phyloP scores from a whole-genome alignment of 2,329 filamentous ascomycete species.

The Curvularia eragrostidis region DNA sequence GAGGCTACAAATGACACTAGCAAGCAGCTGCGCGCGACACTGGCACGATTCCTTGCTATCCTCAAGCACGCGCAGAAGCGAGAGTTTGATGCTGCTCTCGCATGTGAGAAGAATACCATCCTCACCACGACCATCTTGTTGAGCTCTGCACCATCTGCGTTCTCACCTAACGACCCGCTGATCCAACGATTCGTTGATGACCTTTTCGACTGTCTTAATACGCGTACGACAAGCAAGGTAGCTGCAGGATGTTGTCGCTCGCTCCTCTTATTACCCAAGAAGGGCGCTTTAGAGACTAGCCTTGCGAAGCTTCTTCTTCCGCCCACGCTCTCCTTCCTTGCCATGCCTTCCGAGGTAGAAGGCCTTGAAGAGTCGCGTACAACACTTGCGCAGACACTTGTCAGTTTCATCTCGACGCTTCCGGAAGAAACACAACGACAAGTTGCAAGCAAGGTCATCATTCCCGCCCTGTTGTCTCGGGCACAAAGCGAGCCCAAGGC shows the following conservation, averaged over 20 bases:
- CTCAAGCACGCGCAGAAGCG: slow-evolving; percentile 77
- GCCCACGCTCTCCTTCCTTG: slow-evolving; percentile 76
- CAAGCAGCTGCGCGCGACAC: slow-evolving; percentile 78
- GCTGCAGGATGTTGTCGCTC: slow-evolving; percentile 89
- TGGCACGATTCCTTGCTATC: slow-evolving; percentile 82
- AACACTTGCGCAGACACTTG: slow-evolving; percentile 76
- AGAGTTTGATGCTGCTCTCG: slow-evolving; percentile 76
- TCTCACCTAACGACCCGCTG: slow-evolving; percentile 77
- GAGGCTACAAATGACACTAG: slow-evolving; percentile 60
- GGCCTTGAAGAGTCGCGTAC: slow-evolving; percentile 79
- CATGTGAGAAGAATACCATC: slow-evolving; percentile 92
- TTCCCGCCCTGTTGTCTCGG: slow-evolving; percentile 77
- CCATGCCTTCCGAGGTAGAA: slow-evolving; percentile 67
- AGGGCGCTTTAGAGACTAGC: slow-evolving; percentile 57
- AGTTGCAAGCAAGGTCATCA: slow-evolving; percentile 75
- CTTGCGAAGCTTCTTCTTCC: slow-evolving; percentile 79
- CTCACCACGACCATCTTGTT: slow-evolving; percentile 88
- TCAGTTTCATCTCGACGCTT: slow-evolving; percentile 67
- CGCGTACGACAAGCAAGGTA: slow-evolving; percentile 84
- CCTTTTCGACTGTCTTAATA: slow-evolving; percentile 81
- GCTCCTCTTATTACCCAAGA: slow-evolving; percentile 70
- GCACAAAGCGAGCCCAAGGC: slow-evolving; percentile 68
- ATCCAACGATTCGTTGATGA: slow-evolving; percentile 79
- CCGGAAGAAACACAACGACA: slow-evolving; percentile 36
- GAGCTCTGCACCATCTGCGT: slow-evolving; percentile 75